Percentiles rank a stretch among this genome's conserved stretches.
Evolutionary conservation across 2,329 filamentous ascomycete genomes (phyloP).

Genomic region (Eutypa lata): DNA sequence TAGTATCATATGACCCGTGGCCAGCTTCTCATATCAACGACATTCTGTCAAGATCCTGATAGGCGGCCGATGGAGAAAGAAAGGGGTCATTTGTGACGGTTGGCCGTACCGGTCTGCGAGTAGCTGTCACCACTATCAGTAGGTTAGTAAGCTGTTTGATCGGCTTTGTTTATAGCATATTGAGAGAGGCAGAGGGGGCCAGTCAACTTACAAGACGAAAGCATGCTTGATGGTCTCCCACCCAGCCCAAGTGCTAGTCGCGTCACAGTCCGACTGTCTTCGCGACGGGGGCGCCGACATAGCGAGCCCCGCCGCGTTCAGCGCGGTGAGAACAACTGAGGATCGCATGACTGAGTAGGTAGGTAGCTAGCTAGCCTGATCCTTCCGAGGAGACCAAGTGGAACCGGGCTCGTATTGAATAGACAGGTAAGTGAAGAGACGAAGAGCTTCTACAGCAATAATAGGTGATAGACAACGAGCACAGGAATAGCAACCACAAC

Average conservation of each 20-base stretch:
- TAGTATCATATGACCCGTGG: too few species aligned
- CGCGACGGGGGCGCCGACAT: neutral
- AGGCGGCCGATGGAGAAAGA: neutral
- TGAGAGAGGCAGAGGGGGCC: neutral
- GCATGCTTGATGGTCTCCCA: conserved; percentile 37
- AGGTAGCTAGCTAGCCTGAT: too few species aligned
- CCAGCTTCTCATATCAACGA: too few species aligned
- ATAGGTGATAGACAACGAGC: too few species aligned
- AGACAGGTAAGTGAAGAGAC: too few species aligned
- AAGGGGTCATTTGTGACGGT: neutral
- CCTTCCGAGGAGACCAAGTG: too few species aligned
- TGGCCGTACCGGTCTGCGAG: conserved; percentile 24
- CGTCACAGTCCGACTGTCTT: neutral
- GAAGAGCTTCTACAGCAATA: too few species aligned
- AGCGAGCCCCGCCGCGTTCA: neutral
- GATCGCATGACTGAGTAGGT: neutral
- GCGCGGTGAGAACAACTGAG: neutral
- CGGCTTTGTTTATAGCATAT: too few species aligned
- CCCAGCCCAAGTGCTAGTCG: conserved; percentile 28
- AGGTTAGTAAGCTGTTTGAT: too few species aligned
- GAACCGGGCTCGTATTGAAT: too few species aligned
- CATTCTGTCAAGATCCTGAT: too few species aligned
- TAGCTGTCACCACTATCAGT: conserved; percentile 30
- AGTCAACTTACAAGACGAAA: conserved; percentile 37
- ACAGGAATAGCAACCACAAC: too few species aligned